Evolutionary conservation across 345 rosid genomes (phyloP), one percentile per base, ranked within the genome.

Genomic region (Citrus medica): DNA sequence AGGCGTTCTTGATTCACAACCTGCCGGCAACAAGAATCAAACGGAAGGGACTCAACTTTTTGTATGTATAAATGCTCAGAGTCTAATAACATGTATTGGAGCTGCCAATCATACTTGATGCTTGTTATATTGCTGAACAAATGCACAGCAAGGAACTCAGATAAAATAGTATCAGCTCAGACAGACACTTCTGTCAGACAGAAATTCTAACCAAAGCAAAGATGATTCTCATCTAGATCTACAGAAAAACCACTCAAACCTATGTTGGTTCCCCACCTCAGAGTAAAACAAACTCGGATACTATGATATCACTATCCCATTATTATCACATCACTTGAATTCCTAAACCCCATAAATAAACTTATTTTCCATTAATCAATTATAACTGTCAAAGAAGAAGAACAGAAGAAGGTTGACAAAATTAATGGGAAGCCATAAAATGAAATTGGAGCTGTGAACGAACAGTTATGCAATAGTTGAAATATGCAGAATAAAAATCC

Each of bases 1-100:
- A 95, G 77, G 73, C 80, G 86, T 79, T 92, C 90, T 80, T 91
- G 91, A 48, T 94, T 93, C 46, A 90, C 97, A 72, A 92, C 86
- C 98, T 85, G 83, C 66, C 42, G 51, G 28, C 21, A 40, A 9
- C 53, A 65, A 35, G 35, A 67, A 62, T 35, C 32, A 51, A 42
- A 17, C 1, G 16, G 59, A 73, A n/a, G 5, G 6, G 9, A 24
- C 32, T 35, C 3, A 22, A 72, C 6, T 9, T 32, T 12, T 22
- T 6, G 58, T 12, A 13, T 17, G 53, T 40, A 40, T 37, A 38
- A 51, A 67, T 17, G 51, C 6, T 12, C 5, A 46, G 51, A 4
- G 58, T 53, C 58, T 53, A 53, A 70, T 38, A 56, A 60, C 24
- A 38, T 35, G 37, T 3, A 55, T 30, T 10, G 48, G 21, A 0